Evolutionary conservation across 148 eudicot species (phyloP).

Genomic region (Camellia lanceoleosa): DNA sequence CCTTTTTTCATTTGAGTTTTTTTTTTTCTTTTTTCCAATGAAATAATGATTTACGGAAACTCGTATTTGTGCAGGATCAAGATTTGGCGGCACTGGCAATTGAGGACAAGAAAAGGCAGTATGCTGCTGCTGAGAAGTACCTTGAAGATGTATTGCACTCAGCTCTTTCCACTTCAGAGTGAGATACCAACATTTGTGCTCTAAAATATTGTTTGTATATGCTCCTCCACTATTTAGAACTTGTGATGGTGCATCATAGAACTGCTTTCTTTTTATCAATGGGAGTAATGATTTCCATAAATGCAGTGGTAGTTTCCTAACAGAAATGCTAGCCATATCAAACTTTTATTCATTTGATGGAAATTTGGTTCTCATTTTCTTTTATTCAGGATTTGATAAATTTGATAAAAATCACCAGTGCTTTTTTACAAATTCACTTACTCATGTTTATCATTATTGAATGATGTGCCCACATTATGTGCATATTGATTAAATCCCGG

Average conservation of each 20-base stretch:
- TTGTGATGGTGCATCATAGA: not conserved
- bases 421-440: too few relatives aligned
- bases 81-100: slow-evolving; percentile 92
- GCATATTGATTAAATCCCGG: not conserved
- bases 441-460: too few relatives aligned
- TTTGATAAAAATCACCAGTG: too few relatives aligned
- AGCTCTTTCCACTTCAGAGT: slow-evolving; percentile 57
- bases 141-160: slow-evolving; percentile 94
- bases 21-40: not conserved
- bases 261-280: not conserved
- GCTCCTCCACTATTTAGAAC: not conserved
- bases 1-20: not conserved
- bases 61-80: slow-evolving; percentile 57
- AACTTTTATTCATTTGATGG: not conserved
- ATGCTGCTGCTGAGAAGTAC: slow-evolving; percentile 90
- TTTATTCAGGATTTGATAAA: too few relatives aligned
- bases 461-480: too few relatives aligned
- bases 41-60: not conserved
- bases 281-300: not conserved
- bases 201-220: not conserved
- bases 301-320: not conserved
- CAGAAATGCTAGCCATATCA: too few relatives aligned
- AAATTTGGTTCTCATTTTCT: not conserved
- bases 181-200: not conserved
- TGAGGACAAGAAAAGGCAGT: slow-evolving; percentile 90